These are phyloP conservation scores for Stevia rebaudiana DNA, from an alignment of 140 eudicot genomes.

Conservation along the genomic window DNA sequence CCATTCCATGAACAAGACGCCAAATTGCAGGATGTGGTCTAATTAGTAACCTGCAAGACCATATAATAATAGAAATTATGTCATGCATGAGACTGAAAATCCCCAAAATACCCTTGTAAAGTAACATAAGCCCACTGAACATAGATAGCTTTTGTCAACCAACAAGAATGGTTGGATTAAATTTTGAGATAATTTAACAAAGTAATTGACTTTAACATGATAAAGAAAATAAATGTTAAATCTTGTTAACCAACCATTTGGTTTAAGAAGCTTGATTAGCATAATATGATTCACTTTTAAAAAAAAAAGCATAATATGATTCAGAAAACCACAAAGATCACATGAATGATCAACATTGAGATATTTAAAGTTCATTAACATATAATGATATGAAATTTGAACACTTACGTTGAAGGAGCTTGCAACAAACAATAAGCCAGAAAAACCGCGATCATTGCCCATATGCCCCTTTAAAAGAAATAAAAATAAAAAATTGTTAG, in stretches of 20 bases:
- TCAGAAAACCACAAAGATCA: background rate
- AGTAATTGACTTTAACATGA: background rate
- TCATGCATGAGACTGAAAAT: conserved; percentile 2
- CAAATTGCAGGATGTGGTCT: conserved; percentile 99
- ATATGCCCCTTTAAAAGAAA: conserved; percentile 67
- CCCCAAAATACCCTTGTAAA: conserved; percentile 1
- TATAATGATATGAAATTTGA: background rate
- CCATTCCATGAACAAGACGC: conserved; percentile 99
- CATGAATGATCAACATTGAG: conserved; percentile 1
- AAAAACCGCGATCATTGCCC: conserved; percentile 96
- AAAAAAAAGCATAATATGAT: background rate
- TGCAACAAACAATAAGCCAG: conserved; percentile 88
- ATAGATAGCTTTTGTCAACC: background rate
- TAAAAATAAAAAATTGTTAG: background rate
- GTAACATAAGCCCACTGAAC: background rate
- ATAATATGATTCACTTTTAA: background rate
- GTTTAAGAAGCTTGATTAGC: background rate
- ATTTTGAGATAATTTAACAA: background rate
- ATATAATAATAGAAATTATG: conserved; percentile 14
- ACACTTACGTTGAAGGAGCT: conserved; percentile 99
- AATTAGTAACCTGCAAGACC: conserved; percentile 66
- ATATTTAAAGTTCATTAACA: background rate
- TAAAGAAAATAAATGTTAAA: background rate
- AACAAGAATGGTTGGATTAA: background rate
- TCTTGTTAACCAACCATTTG: background rate